Conservation (phyloP, 768 basidiomycete genomes). For the Tricholoma bakamatsutake region DNA sequence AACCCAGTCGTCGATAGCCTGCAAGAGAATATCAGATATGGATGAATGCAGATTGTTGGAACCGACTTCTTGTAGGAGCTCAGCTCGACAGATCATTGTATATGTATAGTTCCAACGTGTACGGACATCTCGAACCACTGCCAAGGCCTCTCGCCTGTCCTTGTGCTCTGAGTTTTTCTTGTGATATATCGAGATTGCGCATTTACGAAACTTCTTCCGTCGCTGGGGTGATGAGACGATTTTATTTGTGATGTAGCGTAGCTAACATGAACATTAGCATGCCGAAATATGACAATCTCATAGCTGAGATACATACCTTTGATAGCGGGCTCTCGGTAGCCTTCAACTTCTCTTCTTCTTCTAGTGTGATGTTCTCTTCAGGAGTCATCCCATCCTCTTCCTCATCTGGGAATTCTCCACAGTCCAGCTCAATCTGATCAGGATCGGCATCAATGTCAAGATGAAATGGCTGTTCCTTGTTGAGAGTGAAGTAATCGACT, state of each 20-base stretch:
- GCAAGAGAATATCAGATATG: too few species aligned
- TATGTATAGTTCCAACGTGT: too few species aligned
- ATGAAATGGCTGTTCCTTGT: too few species aligned
- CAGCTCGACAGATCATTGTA: background rate
- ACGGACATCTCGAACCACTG: too few species aligned
- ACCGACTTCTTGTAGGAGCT: too few species aligned
- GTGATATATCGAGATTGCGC: background rate
- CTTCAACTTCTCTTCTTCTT: background rate
- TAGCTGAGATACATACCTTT: background rate
- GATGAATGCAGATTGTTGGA: too few species aligned
- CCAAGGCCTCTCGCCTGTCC: background rate
- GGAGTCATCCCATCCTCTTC: background rate
- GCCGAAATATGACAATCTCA: background rate
- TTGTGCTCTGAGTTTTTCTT: background rate
- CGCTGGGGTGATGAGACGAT: background rate
- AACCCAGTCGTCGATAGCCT: too few species aligned
- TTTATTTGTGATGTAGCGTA: background rate
- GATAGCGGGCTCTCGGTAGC: background rate
- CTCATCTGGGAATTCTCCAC: background rate
- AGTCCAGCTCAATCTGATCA: too few species aligned
- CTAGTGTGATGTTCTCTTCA: too few species aligned
- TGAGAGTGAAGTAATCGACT: too few species aligned
- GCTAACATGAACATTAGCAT: background rate
- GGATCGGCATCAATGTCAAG: too few species aligned
- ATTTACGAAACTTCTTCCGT: background rate